Conservation (phyloP, 208 protist genomes). For the Crithidia acanthocephali region DNA sequence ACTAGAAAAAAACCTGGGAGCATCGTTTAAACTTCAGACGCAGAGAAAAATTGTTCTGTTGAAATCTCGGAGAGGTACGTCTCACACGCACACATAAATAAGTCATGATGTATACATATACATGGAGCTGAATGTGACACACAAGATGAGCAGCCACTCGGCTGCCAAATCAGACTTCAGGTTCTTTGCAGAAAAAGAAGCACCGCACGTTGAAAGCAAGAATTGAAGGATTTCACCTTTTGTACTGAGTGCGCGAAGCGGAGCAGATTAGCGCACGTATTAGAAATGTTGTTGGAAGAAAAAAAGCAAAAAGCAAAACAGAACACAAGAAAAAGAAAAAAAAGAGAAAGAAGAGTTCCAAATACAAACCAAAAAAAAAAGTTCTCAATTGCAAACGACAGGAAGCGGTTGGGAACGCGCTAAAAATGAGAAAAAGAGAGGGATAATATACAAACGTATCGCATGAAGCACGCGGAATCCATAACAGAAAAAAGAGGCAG, state of each 20-base stretch:
- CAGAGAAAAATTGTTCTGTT: neutral
- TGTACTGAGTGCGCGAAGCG: neutral
- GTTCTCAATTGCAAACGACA: neutral
- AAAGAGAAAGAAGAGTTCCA: neutral
- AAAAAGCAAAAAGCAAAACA: neutral
- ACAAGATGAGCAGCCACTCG: neutral
- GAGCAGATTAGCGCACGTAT: neutral
- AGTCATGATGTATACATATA: neutral
- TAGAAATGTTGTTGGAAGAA: neutral
- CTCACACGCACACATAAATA: neutral
- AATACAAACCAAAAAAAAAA: neutral
- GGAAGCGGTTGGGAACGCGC: neutral
- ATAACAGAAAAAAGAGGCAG: no score
- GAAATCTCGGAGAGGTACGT: no score
- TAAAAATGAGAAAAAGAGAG: conserved; percentile 5
- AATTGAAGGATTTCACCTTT: no score
- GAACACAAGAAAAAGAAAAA: conserved; percentile 1
- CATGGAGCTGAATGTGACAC: neutral
- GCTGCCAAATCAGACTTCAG: neutral
- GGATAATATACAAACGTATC: conserved; percentile 3
- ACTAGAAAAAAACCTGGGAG: conserved; percentile 1
- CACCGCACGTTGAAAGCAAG: no score
- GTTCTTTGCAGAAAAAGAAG: neutral
- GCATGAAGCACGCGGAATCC: no score
- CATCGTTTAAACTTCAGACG: neutral